Evolutionary conservation across 768 basidiomycete genomes (phyloP).

Genomic region (Hygrocybe coccinea): DNA sequence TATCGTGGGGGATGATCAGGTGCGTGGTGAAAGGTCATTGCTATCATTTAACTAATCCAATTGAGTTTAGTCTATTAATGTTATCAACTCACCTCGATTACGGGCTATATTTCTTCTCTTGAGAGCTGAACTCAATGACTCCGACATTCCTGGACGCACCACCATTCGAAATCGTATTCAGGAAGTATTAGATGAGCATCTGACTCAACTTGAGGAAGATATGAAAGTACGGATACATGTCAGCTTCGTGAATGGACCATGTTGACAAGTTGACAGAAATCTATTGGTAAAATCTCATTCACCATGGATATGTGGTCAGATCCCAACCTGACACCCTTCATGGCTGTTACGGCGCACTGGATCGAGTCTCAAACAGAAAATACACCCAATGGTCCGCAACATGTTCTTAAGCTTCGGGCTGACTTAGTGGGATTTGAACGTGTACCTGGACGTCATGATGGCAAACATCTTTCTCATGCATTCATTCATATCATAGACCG

Average conservation of each 20-base stretch:
- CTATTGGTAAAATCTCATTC: constrained; percentile 32
- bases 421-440: constrained; percentile 35
- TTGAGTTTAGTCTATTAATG: constrained; percentile 17
- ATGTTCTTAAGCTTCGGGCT: constrained; percentile 25
- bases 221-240: constrained; percentile 15
- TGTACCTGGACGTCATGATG: constrained; percentile 35
- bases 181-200: constrained; percentile 24
- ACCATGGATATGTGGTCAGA: constrained; percentile 39
- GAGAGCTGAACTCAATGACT: constrained; percentile 24
- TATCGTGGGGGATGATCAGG: constrained; percentile 29
- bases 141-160: constrained; percentile 30
- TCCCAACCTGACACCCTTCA: constrained; percentile 31
- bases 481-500: constrained; percentile 31
- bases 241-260: too few relatives aligned
- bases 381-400: constrained; percentile 19
- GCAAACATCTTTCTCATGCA: constrained; percentile 32
- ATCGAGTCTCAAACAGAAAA: constrained; percentile 20
- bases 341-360: constrained; percentile 44
- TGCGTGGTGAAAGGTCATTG: constrained; percentile 7
- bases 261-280: constrained; percentile 14
- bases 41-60: not conserved
- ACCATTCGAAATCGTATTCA: constrained; percentile 20
- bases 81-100: constrained; percentile 21
- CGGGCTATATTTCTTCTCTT: constrained; percentile 22
- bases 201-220: constrained; percentile 16